Base-by-base conservation (phyloP, 75 land plant species). In the Cunninghamia lanceolata region DNA sequence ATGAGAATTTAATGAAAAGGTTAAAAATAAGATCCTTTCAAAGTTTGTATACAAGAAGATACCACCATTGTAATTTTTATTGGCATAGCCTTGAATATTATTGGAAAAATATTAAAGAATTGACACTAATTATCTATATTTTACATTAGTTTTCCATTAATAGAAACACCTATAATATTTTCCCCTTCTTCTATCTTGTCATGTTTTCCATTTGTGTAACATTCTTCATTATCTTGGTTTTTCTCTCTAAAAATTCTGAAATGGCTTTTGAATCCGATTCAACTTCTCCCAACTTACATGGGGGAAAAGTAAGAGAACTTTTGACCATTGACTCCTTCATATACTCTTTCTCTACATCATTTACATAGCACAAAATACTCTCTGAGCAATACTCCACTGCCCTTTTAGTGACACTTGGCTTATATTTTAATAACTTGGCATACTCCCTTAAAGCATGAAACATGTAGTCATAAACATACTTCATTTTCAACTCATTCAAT, bases 401-500 rank as follows among this genome's bases (percentile, higher is more conserved):
- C n/a, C 46, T 66, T 77, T 78, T 75, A 2, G 66, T 73, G 42
- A 84, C 36, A 63, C 42, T 28, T 0, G 92, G 92, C 82, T 89
- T 86, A 42, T 86, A 91, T 53, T 84, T 83, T 34, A 86, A 46
- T 25, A 91, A 80, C 78, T 86, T 89, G 25, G 88, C 87, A 77
- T 91, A 89, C 54, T 86, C 86, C 7, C 34, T 74, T 16, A 91
- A 75, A 0, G 75, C 53, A 82, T 88, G 90, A 17, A 91, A 54
- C 92, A 91, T 91, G 86, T 91, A 91, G 79, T 91, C 88, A 76
- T 91, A 89, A 9, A 91, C 92, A 53, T 79, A 35, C 9, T 79
- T 74, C 92, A 91, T 91, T 52, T 53, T 77, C 70, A 91, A 19
- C 17, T 91, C 84, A 30, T 86, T 75, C 70, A 54, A 10, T 17